Evolutionary conservation across 1,284 basidiomycete genomes (phyloP).

Genomic region (Leccinum subrobustum): DNA sequence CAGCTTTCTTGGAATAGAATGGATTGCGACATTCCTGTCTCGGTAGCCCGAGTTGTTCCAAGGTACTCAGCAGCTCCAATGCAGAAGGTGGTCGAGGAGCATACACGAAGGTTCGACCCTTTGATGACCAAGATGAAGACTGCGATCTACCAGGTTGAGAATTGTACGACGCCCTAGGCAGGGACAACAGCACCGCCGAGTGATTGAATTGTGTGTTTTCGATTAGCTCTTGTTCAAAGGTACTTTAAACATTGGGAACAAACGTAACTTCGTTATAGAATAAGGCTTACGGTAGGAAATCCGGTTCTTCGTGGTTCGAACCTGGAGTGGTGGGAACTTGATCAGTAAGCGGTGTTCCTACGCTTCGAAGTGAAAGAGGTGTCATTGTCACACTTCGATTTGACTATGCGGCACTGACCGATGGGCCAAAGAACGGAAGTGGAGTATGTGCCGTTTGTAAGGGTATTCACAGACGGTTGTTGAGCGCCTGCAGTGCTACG

Average conservation of each 20-base stretch:
- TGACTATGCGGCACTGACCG: constrained; percentile 14
- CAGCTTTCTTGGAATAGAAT: constrained; percentile 73
- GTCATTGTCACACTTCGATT: constrained; percentile 1
- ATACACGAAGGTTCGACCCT: constrained; percentile 40
- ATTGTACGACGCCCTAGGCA: constrained; percentile 23
- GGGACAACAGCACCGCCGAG: neutral
- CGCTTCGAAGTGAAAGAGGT: constrained; percentile 6
- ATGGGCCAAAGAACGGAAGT: neutral
- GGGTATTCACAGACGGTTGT: neutral
- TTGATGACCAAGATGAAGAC: neutral
- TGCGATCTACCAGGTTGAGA: constrained; percentile 9
- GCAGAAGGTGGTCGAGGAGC: constrained; percentile 52
- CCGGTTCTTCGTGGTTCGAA: constrained; percentile 11
- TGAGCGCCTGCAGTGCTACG: constrained; percentile 2
- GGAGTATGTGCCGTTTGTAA: neutral
- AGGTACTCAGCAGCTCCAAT: constrained; percentile 49
- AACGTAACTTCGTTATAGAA: neutral
- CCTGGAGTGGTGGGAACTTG: neutral
- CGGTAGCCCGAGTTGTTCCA: constrained; percentile 55
- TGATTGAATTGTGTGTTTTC: neutral
- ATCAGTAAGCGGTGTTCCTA: neutral
- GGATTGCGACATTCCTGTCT: constrained; percentile 73
- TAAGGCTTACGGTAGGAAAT: constrained; percentile 22
- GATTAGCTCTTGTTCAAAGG: constrained; percentile 16
- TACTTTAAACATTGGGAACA: constrained; percentile 14